These are phyloP conservation scores for Annona squamosa DNA, from an alignment of 164 flowering plant species.

Conservation along the genomic window DNA sequence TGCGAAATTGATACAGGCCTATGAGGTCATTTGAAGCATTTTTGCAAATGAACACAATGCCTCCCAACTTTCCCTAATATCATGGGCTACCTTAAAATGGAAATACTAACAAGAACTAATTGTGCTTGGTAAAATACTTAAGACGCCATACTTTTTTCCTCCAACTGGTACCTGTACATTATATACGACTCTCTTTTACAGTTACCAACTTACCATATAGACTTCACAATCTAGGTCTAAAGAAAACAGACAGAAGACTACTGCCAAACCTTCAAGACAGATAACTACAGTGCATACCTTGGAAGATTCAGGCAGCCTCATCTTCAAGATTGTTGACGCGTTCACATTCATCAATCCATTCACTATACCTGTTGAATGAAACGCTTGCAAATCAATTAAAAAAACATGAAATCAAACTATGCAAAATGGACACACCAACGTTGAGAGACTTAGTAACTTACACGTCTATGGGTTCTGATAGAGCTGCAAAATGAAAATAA, in stretches of 20 bases:
- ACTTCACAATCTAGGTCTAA: neutral
- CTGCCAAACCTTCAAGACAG: neutral
- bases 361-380: constrained; percentile 44
- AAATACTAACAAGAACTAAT: too few relatives aligned
- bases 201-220: neutral
- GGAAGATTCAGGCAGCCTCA: constrained; percentile 25
- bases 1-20: too few relatives aligned
- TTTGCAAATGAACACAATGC: too few relatives aligned
- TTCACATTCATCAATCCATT: constrained; percentile 71
- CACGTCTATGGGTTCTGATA: constrained; percentile 70
- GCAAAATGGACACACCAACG: neutral
- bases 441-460: constrained; percentile 34
- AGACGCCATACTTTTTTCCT: too few relatives aligned
- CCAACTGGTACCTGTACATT: too few relatives aligned
- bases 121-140: too few relatives aligned
- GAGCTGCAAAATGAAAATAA: constrained; percentile 33
- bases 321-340: constrained; percentile 53
- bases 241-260: neutral
- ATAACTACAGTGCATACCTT: neutral
- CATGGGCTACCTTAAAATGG: too few relatives aligned
- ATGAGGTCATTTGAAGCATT: too few relatives aligned
- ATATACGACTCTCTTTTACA: neutral
- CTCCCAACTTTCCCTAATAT: too few relatives aligned
- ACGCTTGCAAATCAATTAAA: neutral
- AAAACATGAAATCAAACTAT: neutral